Percentiles rank a stretch among this genome's conserved stretches.
Conservation (phyloP, 148 eudicot genomes). For the Rhododendron vialii region DNA sequence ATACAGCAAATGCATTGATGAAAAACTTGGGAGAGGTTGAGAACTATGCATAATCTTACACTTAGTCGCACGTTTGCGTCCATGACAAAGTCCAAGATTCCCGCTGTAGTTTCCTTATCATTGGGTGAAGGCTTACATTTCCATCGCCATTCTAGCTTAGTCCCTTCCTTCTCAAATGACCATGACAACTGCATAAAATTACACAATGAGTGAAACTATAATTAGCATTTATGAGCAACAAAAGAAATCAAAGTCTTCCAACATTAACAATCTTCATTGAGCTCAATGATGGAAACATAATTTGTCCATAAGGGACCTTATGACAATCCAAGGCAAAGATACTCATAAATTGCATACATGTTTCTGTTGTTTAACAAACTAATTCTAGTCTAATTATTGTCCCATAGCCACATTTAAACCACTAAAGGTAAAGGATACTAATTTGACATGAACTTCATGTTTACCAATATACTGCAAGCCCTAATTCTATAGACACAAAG, state of each 20-base stretch:
- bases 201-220: background rate
- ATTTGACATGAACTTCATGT: background rate
- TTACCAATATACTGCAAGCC: too few relatives aligned
- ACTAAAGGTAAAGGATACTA: background rate
- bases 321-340: background rate
- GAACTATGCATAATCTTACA: constrained; percentile 34
- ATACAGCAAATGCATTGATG: background rate
- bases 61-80: constrained; percentile 82
- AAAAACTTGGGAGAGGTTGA: background rate
- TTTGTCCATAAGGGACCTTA: background rate
- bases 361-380: background rate
- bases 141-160: constrained; percentile 90
- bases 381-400: background rate
- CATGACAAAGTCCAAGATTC: constrained; percentile 80
- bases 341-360: background rate
- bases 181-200: constrained; percentile 57
- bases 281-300: background rate
- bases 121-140: constrained; percentile 70
- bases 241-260: background rate
- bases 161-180: constrained; percentile 93
- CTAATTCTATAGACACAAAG: background rate
- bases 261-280: background rate
- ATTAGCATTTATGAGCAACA: background rate
- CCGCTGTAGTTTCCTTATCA: constrained; percentile 55
- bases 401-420: background rate